Evolutionary conservation across 1,139 yeast species (phyloP), one percentile per base, ranked within the genome.

Genomic region (Blastobotrys aristatus): DNA sequence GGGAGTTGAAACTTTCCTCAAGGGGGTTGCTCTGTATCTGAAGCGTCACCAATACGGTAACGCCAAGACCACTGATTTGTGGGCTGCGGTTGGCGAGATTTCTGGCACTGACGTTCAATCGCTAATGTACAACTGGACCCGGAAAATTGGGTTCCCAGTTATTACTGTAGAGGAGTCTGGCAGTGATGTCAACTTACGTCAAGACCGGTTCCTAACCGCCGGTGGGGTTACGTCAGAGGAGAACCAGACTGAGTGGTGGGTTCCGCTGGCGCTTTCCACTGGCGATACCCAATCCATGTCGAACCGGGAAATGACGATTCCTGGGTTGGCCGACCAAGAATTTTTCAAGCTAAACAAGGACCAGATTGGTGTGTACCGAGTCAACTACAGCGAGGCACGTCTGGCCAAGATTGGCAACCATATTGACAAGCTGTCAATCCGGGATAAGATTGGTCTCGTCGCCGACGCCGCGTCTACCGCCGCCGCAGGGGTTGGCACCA

Each of bases 101-200:
- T 77, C 87, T 26, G 90, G 90, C 37, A 77, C 82, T 62, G 87
- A 88, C 51, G 84, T 88, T 47, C 75, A 75, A 54, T 65, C 71
- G 51, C 80, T 83, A 57, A 87, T 88, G 95, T 77, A 80, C 55
- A 72, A 78, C 46, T 88, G 96, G 96, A 86, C 92, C 49, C 77
- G 80, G 55, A 79, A 81, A 63, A 81, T 85, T 52, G 96, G 96
- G 4, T 87, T 75, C 71, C 96, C 96, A n/a, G 75, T 87, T 16
- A 71, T 88, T 43, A 72, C 79, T 46, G 92, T 85, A 27, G 64
- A 69, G 38, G 81, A 76, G 60, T 27, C 16, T 2, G 52, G 67
- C 31, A 67, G 64, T 24, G 64, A 69, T 44, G 68, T 85, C 57
- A 72, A 71, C 13, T 72, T 85, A 48, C 73, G 72, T 43, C 95